These are phyloP conservation scores for Lodderomyces beijingensis DNA, from an alignment of 1,139 yeast genomes.

Conservation along the genomic window DNA sequence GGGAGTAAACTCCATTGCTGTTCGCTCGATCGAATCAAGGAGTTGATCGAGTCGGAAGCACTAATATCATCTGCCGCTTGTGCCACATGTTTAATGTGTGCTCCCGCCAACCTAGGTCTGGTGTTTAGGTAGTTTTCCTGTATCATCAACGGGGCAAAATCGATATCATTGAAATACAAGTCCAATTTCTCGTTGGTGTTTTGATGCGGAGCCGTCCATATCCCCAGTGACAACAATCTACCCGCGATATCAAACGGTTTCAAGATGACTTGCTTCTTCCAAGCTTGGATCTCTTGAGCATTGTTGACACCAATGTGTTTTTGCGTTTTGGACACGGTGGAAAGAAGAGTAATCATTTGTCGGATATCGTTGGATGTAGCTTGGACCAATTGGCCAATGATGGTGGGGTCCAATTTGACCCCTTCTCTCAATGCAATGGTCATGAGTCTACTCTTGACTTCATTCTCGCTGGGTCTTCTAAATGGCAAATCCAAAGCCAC, in stretches of 20 bases:
- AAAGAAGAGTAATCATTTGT: slow-evolving; percentile 84
- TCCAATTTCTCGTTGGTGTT: slow-evolving; percentile 80
- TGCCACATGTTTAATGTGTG: slow-evolving; percentile 60
- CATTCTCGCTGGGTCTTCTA: slow-evolving; percentile 81
- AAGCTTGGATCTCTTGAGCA: slow-evolving; percentile 53
- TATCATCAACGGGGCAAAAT: slow-evolving; percentile 90
- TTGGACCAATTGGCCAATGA: slow-evolving; percentile 79
- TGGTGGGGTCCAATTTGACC: slow-evolving; percentile 71
- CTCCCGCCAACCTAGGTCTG: slow-evolving; percentile 45
- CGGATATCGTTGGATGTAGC: slow-evolving; percentile 90
- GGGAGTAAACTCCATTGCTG: slow-evolving; percentile 97
- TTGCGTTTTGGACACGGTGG: slow-evolving; percentile 76
- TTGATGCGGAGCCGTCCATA: slow-evolving; percentile 24
- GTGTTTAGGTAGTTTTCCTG: slow-evolving; percentile 87
- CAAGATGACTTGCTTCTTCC: slow-evolving; percentile 88
- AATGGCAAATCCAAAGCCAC: slow-evolving; percentile 81
- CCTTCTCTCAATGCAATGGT: slow-evolving; percentile 86
- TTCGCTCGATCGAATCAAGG: slow-evolving; percentile 80
- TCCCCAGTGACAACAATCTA: slow-evolving; percentile 45
- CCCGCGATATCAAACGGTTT: slow-evolving; percentile 90
- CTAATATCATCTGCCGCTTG: slow-evolving; percentile 85
- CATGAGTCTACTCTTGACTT: slow-evolving; percentile 80
- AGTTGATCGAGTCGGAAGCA: slow-evolving; percentile 74
- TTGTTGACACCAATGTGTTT: slow-evolving; percentile 52
- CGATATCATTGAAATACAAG: slow-evolving; percentile 90